These are phyloP conservation scores for Suillus americanus DNA, from an alignment of 768 basidiomycete species.

Conservation along the genomic window DNA sequence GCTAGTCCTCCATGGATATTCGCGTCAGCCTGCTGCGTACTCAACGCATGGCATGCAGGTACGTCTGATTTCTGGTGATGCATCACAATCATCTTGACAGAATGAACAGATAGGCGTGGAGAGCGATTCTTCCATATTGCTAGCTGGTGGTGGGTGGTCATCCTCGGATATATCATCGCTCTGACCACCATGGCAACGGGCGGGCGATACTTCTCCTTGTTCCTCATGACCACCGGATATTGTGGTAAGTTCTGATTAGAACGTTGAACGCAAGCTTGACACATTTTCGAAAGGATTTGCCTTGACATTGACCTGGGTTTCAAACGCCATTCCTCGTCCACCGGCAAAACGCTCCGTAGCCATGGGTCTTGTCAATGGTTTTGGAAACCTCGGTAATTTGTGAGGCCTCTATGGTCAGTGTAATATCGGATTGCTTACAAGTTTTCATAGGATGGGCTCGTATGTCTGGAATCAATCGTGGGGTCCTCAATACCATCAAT, in stretches of 20 bases:
- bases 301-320: conserved; percentile 58
- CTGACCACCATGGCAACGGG: conserved; percentile 49
- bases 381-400: conserved; percentile 60
- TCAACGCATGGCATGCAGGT: conserved; percentile 60
- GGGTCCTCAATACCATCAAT: conserved; percentile 62
- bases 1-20: conserved; percentile 65
- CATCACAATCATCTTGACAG: not conserved
- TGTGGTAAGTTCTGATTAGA: conserved; percentile 28
- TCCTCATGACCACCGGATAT: conserved; percentile 62
- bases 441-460: conserved; percentile 49
- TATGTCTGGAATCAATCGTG: conserved; percentile 63
- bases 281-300: conserved; percentile 35
- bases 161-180: conserved; percentile 60
- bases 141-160: conserved; percentile 56
- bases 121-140: conserved; percentile 66
- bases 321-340: conserved; percentile 58
- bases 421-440: not conserved
- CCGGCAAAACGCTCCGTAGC: conserved; percentile 53
- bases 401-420: conserved; percentile 28
- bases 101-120: conserved; percentile 48
- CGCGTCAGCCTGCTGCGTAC: conserved; percentile 45
- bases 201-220: conserved; percentile 60
- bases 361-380: conserved; percentile 62
- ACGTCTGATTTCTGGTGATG: conserved; percentile 12
- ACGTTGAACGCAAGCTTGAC: not conserved